Percentiles rank a stretch among this genome's conserved stretches.
phyloP scores from a whole-genome alignment of 768 basidiomycete species.

The Suillus hirtellus region DNA sequence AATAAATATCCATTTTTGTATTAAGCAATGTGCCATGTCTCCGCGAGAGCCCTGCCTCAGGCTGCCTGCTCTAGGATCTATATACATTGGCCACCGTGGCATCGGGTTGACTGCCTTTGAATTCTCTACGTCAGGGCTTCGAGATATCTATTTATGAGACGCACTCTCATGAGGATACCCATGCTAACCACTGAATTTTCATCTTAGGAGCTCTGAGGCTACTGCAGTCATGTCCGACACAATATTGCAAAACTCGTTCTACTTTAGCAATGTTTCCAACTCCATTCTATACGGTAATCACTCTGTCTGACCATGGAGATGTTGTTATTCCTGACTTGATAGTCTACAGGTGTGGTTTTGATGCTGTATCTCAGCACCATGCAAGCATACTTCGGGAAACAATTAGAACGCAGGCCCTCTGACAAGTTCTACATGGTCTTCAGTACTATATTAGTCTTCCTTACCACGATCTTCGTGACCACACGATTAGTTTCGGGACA shows the following conservation, averaged over 20 bases:
- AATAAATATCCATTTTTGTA: no score
- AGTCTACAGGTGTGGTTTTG: constrained; percentile 23
- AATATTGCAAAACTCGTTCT: constrained; percentile 21
- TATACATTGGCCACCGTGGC: not conserved
- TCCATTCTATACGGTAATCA: constrained; percentile 18
- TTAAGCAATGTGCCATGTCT: not conserved
- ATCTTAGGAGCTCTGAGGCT: not conserved
- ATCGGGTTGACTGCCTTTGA: not conserved
- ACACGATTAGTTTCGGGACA: constrained; percentile 33
- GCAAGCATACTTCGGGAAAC: constrained; percentile 16
- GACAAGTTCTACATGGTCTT: constrained; percentile 27
- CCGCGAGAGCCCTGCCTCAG: not conserved
- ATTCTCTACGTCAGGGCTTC: not conserved
- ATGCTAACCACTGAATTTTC: not conserved
- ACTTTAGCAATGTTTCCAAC: constrained; percentile 19
- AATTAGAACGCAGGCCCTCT: not conserved
- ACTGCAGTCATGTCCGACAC: constrained; percentile 5
- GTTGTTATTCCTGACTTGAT: not conserved
- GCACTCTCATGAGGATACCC: not conserved
- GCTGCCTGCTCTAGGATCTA: not conserved
- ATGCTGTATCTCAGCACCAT: constrained; percentile 29
- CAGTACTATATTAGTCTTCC: constrained; percentile 28
- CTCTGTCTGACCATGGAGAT: not conserved
- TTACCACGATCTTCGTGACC: constrained; percentile 34
- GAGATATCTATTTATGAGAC: not conserved